Evolutionary conservation across 208 protist species (phyloP).

Genomic region (Trypanosomatidae sp.): DNA sequence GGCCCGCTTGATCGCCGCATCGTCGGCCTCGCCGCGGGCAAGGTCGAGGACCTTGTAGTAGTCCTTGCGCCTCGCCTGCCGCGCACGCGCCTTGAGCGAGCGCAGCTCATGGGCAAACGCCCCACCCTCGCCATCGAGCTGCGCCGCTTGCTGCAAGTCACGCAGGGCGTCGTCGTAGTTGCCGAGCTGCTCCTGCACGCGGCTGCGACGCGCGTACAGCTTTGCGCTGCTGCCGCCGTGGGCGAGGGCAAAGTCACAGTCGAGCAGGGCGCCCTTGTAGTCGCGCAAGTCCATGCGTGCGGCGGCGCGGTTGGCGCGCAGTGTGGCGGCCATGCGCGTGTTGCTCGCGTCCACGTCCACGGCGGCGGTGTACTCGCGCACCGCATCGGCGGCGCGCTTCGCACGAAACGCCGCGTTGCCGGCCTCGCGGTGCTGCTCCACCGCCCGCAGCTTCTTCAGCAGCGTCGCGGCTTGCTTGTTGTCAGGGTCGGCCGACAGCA

Average conservation of each 20-base stretch:
- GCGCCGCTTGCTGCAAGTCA: constrained; percentile 77
- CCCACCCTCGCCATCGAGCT: constrained; percentile 49
- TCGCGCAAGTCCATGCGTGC: constrained; percentile 78
- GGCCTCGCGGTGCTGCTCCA: constrained; percentile 61
- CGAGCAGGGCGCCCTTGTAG: constrained; percentile 69
- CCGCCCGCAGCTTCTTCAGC: constrained; percentile 55
- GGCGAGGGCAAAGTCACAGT: constrained; percentile 88
- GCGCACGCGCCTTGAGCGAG: constrained; percentile 37
- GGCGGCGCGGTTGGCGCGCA: constrained; percentile 86
- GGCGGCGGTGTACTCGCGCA: constrained; percentile 58
- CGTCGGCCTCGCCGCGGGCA: constrained; percentile 37
- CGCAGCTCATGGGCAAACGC: constrained; percentile 42
- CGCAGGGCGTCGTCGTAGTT: constrained; percentile 78
- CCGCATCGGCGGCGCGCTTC: constrained; percentile 50
- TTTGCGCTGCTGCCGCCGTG: constrained; percentile 72
- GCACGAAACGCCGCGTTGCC: constrained; percentile 78
- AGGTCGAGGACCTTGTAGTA: constrained; percentile 89
- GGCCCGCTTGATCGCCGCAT: constrained; percentile 59
- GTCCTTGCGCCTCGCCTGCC: constrained; percentile 72
- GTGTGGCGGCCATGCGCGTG: constrained; percentile 42
- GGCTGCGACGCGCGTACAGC: constrained; percentile 76
- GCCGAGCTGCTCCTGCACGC: constrained; percentile 67
- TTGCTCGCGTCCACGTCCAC: constrained; percentile 72
- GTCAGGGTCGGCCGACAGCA: constrained; percentile 66
- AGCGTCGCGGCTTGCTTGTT: constrained; percentile 38